Evolutionary conservation across 495 filamentous ascomycete genomes (phyloP).

Genomic region (Lophium mytilinum): DNA sequence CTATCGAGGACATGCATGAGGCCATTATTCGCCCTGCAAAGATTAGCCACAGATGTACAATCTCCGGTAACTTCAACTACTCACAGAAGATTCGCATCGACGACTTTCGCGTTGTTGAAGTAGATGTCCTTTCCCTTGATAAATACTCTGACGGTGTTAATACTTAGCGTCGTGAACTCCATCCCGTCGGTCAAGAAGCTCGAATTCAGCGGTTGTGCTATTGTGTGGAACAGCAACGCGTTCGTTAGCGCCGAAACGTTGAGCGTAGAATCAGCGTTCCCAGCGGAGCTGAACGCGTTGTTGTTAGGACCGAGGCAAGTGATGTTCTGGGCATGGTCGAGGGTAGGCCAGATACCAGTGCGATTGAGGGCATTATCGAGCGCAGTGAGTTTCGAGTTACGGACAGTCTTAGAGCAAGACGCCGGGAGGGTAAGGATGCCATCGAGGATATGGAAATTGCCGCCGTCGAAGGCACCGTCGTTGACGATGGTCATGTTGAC

Average conservation of each 20-base stretch:
- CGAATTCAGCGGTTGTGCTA: slow-evolving; percentile 25
- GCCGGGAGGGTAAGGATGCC: slow-evolving; percentile 24
- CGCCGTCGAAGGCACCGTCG: slow-evolving; percentile 4
- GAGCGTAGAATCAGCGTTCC: slow-evolving; percentile 23
- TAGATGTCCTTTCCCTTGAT: slow-evolving; percentile 19
- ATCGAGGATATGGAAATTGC: slow-evolving; percentile 9
- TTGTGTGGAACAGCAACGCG: slow-evolving; percentile 26
- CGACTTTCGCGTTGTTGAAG: slow-evolving; percentile 33
- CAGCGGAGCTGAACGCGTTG: slow-evolving; percentile 25
- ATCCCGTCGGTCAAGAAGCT: slow-evolving; percentile 26
- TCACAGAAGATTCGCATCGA: slow-evolving; percentile 29
- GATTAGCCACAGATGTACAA: background rate
- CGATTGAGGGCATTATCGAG: slow-evolving; percentile 20
- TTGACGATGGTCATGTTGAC: slow-evolving; percentile 5
- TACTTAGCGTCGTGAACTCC: slow-evolving; percentile 14
- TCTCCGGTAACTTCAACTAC: background rate
- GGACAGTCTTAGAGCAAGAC: slow-evolving; percentile 25
- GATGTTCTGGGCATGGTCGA: slow-evolving; percentile 26
- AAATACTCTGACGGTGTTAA: slow-evolving; percentile 24
- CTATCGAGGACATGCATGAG: slow-evolving; percentile 31
- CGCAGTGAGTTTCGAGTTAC: slow-evolving; percentile 13
- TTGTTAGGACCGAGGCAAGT: slow-evolving; percentile 33
- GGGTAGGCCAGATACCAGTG: slow-evolving; percentile 10
- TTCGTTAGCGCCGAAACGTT: slow-evolving; percentile 12
- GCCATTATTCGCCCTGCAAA: slow-evolving; percentile 30